phyloP scores from a whole-genome alignment of 352 stramenopile genomes.

The Phytopythium vexans region DNA sequence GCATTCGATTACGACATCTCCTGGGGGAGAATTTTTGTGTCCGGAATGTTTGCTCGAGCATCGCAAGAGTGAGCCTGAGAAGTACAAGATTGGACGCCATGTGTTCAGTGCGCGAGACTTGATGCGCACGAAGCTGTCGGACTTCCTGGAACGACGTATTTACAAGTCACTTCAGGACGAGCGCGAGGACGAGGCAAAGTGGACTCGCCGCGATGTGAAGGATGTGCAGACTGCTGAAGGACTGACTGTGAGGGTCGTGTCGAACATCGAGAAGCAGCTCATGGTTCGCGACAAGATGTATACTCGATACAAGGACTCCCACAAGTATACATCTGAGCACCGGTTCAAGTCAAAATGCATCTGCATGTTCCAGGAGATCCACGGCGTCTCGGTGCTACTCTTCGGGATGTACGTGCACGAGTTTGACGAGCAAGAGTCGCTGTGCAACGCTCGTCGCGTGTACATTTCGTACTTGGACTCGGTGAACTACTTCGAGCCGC shows the following conservation, averaged over 20 bases:
- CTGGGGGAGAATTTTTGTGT: slow-evolving; percentile 89
- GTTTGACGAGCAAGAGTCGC: slow-evolving; percentile 96
- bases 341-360: slow-evolving; percentile 98
- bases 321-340: slow-evolving; percentile 87
- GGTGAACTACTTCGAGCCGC: slow-evolving; percentile 98
- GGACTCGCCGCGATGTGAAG: slow-evolving; percentile 78
- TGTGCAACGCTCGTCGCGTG: slow-evolving; percentile 93
- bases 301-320: slow-evolving; percentile 90
- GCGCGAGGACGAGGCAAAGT: slow-evolving; percentile 83
- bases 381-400: slow-evolving; percentile 98
- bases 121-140: slow-evolving; percentile 92
- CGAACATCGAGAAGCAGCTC: slow-evolving; percentile 94
- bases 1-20: slow-evolving; percentile 74
- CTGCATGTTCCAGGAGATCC: slow-evolving; percentile 99
- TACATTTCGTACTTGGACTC: slow-evolving; percentile 99
- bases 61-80: slow-evolving; percentile 78
- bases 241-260: slow-evolving; percentile 94
- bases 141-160: slow-evolving; percentile 93
- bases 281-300: slow-evolving; percentile 96
- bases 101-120: slow-evolving; percentile 94
- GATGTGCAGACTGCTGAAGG: slow-evolving; percentile 89
- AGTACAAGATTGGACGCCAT: slow-evolving; percentile 80
- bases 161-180: slow-evolving; percentile 85
- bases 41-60: slow-evolving; percentile 92
- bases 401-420: slow-evolving; percentile 99